These are phyloP conservation scores for Gorgonomyces haynaldii DNA, from an alignment of 192 early-diverging fungal genomes.

Conservation along the genomic window DNA sequence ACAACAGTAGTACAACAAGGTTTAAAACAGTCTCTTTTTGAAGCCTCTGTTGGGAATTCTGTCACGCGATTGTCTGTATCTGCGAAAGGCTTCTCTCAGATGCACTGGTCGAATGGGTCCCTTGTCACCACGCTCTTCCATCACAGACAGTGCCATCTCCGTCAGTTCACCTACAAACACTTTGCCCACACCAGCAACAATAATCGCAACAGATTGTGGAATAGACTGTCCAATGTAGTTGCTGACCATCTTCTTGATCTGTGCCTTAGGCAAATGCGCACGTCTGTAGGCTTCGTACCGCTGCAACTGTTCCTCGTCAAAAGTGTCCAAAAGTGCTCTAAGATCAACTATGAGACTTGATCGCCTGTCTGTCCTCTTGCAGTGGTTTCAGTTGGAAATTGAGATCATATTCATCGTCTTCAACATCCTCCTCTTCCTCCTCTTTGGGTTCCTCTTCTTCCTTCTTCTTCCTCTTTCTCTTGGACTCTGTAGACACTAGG, in stretches of 20 bases:
- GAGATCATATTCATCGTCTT: slow-evolving; percentile 3
- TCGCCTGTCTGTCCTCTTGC: slow-evolving; percentile 3
- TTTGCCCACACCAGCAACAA: slow-evolving; percentile 80
- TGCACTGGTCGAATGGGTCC: slow-evolving; percentile 75
- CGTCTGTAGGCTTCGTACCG: slow-evolving; percentile 74
- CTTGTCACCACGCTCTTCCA: slow-evolving; percentile 63
- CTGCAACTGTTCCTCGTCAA: slow-evolving; percentile 14
- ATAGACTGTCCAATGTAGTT: not conserved
- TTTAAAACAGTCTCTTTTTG: too few relatives aligned
- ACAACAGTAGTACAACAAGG: too few relatives aligned
- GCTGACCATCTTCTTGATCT: slow-evolving; percentile 54
- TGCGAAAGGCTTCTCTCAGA: slow-evolving; percentile 70
- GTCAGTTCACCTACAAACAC: slow-evolving; percentile 86
- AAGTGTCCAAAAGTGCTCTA: slow-evolving; percentile 1
- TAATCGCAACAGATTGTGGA: slow-evolving; percentile 1
- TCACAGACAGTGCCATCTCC: slow-evolving; percentile 71
- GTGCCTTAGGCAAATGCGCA: slow-evolving; percentile 61
- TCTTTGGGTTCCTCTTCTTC: not conserved
- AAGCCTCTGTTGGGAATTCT: slow-evolving; percentile 5
- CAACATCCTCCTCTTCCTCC: not conserved
- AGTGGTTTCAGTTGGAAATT: not conserved
- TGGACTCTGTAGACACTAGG: not conserved
- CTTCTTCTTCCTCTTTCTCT: slow-evolving; percentile 3
- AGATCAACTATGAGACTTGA: not conserved
- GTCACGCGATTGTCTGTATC: slow-evolving; percentile 47